Evolutionary conservation across 345 rosid genomes (phyloP), one percentile per base, ranked within the genome.

Genomic region (Toxicodendron radicans): DNA sequence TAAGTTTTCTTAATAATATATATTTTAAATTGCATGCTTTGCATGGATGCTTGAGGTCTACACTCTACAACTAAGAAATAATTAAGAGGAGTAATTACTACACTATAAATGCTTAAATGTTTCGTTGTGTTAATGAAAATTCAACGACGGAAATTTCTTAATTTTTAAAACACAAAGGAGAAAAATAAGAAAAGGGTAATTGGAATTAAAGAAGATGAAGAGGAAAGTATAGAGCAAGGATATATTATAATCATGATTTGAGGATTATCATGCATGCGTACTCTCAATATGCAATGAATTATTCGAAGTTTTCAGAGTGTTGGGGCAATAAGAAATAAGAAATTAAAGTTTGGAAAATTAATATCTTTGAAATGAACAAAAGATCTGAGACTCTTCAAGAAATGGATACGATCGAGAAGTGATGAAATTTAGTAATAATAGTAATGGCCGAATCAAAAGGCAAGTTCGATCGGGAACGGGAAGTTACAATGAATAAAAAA

Each of bases 21-120:
- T 70, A 18, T 9, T 52, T 35, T 58, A 16, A 43, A 59, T 51
- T 60, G 53, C 73, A 67, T 35, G 61, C 62, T 58, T 68, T 60
- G 73, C 78, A 68, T 75, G 78, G 68, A 48, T 59, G 67, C 61
- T 46, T 67, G n/a, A 59, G 11, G 14, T 11, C 58, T 61, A 72
- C 32, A 20, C 21, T 20, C 41, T 0, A 18, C 2, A 5, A 43
- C 4, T 7, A 58, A 58, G 13, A 33, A 27, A 27, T 27, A 27
- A 27, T 27, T 27, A 27, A 27, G 30, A 27, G 30, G 30, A 27
- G 30, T 27, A 27, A 27, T 27, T 1, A 27, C 30, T 27, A 27
- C 30, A 27, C 4, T 23, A 49, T 5, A 10, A 2, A 14, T 59
- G 11, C 38, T 35, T 46, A 46, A 23, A 13, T 62, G 66, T 62